Evolutionary conservation across 768 basidiomycete genomes (phyloP).

Genomic region (Mycena metata): DNA sequence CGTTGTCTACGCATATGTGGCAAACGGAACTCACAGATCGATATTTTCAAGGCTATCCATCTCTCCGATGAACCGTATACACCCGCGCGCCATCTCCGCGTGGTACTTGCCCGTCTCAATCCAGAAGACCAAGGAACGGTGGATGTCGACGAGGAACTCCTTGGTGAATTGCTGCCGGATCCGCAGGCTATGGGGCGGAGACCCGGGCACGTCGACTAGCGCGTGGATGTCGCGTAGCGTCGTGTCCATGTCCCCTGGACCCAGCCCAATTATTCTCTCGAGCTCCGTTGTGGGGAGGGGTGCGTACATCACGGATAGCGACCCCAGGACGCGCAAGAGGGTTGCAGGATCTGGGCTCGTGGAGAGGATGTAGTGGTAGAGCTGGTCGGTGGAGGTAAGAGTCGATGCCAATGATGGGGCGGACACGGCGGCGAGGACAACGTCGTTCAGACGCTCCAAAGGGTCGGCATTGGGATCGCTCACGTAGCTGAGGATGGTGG

Average conservation of each 20-base stretch:
- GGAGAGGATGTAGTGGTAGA: constrained; percentile 34
- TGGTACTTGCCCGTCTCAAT: constrained; percentile 27
- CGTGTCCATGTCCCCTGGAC: constrained; percentile 1
- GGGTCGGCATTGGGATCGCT: constrained; percentile 17
- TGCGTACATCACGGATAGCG: constrained; percentile 19
- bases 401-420: background rate
- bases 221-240: constrained; percentile 22
- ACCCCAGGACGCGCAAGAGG: constrained; percentile 24
- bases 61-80: constrained; percentile 29
- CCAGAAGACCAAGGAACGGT: constrained; percentile 27
- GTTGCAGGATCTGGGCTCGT: constrained; percentile 13
- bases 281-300: constrained; percentile 25
- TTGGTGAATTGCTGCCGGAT: constrained; percentile 22
- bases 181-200: constrained; percentile 11
- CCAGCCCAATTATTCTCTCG: constrained; percentile 16
- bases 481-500: constrained; percentile 36
- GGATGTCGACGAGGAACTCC: constrained; percentile 33
- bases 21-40: constrained; percentile 24
- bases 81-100: constrained; percentile 30
- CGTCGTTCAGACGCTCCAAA: constrained; percentile 27
- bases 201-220: constrained; percentile 30
- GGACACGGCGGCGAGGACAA: constrained; percentile 28
- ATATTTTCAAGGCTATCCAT: constrained; percentile 26
- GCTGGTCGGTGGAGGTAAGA: constrained; percentile 30
- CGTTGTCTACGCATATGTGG: too few relatives aligned